These are phyloP conservation scores for Remersonia thermophila DNA, from an alignment of 2,329 filamentous ascomycete species.

Conservation along the genomic window DNA sequence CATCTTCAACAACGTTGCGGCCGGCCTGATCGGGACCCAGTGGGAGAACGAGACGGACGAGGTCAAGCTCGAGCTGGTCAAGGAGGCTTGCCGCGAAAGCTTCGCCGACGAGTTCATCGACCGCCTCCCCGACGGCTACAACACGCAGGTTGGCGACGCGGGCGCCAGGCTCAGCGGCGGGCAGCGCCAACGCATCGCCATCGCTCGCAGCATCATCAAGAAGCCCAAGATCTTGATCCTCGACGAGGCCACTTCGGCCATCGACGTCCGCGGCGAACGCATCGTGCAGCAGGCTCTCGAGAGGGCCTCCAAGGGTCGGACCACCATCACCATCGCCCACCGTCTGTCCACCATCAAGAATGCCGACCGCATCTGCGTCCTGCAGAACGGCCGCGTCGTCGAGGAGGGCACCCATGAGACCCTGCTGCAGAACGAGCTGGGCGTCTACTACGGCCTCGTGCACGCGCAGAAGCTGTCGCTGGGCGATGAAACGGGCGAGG, in stretches of 20 bases:
- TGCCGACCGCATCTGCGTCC: conserved; percentile 66
- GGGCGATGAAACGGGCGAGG: conserved; percentile 30
- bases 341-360: conserved; percentile 63
- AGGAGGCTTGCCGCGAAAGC: conserved; percentile 51
- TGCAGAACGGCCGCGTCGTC: conserved; percentile 56
- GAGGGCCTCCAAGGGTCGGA: conserved; percentile 43
- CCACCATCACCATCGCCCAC: conserved; percentile 67
- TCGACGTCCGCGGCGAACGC: conserved; percentile 45
- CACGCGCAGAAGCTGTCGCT: conserved; percentile 47
- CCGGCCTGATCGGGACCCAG: conserved; percentile 33
- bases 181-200: conserved; percentile 58
- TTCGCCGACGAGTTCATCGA: conserved; percentile 60
- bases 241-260: conserved; percentile 61
- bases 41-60: conserved; percentile 27
- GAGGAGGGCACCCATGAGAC: conserved; percentile 67
- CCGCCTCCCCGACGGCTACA: conserved; percentile 50
- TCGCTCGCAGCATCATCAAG: conserved; percentile 56
- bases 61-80: conserved; percentile 42
- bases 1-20: conserved; percentile 43
- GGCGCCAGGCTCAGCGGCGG: conserved; percentile 70
- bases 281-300: conserved; percentile 57
- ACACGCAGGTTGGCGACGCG: conserved; percentile 62
- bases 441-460: conserved; percentile 56
- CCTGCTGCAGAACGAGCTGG: conserved; percentile 46
- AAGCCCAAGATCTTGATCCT: conserved; percentile 54